These are phyloP conservation scores for Botrytis squamosa DNA, from an alignment of 2,329 filamentous ascomycete species.

Conservation along the genomic window DNA sequence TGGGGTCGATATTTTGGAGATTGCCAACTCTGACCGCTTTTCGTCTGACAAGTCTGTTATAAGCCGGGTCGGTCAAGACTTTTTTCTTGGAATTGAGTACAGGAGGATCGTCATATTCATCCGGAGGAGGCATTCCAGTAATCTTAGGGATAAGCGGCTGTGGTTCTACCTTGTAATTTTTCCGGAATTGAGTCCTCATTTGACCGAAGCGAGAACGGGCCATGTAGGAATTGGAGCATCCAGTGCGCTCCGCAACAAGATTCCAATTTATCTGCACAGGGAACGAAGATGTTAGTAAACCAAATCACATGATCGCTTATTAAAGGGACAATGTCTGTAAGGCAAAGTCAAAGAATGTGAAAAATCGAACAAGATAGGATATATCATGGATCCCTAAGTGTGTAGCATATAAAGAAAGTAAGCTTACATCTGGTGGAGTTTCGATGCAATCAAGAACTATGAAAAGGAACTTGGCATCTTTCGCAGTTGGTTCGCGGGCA, in stretches of 20 bases:
- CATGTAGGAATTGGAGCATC: constrained; percentile 47
- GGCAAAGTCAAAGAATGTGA: not conserved
- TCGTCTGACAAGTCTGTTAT: constrained; percentile 18
- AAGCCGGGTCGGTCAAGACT: not conserved
- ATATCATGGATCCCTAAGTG: not conserved
- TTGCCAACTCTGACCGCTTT: not conserved
- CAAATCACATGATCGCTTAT: not conserved
- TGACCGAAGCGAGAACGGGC: constrained; percentile 52
- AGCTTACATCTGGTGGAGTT: constrained; percentile 28
- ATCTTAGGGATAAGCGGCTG: not conserved
- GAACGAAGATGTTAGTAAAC: not conserved
- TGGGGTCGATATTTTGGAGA: not conserved
- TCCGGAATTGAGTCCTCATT: constrained; percentile 48
- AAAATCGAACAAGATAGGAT: not conserved
- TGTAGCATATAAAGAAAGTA: not conserved
- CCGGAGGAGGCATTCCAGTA: not conserved
- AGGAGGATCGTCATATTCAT: not conserved
- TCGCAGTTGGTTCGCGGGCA: constrained; percentile 11
- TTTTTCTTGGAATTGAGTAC: not conserved
- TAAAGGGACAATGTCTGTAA: not conserved
- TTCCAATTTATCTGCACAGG: constrained; percentile 45
- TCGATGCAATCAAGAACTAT: constrained; percentile 28
- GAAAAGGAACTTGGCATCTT: constrained; percentile 30
- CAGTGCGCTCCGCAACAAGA: constrained; percentile 44
- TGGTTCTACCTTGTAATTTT: not conserved